Evolutionary conservation across 164 flowering plant species (phyloP).

Genomic region (Nymphaea thermarum): DNA sequence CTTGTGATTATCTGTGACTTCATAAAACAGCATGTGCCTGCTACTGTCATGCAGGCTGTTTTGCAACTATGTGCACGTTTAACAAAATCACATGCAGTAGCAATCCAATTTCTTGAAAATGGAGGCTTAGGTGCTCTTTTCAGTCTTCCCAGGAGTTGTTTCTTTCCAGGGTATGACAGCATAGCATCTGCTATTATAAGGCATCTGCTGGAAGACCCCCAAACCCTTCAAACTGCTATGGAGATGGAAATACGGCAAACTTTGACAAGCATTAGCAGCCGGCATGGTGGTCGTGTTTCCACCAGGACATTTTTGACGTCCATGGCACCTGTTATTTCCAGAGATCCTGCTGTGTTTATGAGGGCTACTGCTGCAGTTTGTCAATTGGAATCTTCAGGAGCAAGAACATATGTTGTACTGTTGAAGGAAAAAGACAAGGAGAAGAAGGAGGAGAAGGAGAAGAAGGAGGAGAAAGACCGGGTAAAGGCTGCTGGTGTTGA

Average conservation of each 20-base stretch:
- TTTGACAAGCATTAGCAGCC: constrained; percentile 32
- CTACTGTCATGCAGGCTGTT: constrained; percentile 80
- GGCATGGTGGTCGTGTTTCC: constrained; percentile 54
- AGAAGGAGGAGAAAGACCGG: constrained; percentile 75
- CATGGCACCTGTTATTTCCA: constrained; percentile 79
- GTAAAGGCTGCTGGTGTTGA: constrained; percentile 44
- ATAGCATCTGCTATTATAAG: constrained; percentile 74
- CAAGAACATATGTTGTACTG: constrained; percentile 49
- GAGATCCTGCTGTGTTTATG: constrained; percentile 87
- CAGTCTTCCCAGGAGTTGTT: constrained; percentile 64
- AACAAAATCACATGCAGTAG: constrained; percentile 69
- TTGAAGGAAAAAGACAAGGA: constrained; percentile 75
- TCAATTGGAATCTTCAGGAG: constrained; percentile 78
- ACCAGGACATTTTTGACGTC: constrained; percentile 60
- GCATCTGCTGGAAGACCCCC: constrained; percentile 95
- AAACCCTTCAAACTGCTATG: constrained; percentile 91
- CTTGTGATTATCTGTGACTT: constrained; percentile 52
- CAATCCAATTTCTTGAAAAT: constrained; percentile 69
- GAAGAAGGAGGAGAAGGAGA: constrained; percentile 13
- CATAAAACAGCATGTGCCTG: constrained; percentile 67
- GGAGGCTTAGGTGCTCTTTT: constrained; percentile 75
- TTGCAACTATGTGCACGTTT: constrained; percentile 81
- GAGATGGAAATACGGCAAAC: constrained; percentile 84
- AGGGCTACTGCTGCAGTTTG: constrained; percentile 74
- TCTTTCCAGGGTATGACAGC: constrained; percentile 77